A percentile compares a stretch with the other conserved stretches of the same genome.
These are phyloP conservation scores for Pseudomonodictys pantanalensis DNA, from an alignment of 495 filamentous ascomycete genomes.

Conservation along the genomic window DNA sequence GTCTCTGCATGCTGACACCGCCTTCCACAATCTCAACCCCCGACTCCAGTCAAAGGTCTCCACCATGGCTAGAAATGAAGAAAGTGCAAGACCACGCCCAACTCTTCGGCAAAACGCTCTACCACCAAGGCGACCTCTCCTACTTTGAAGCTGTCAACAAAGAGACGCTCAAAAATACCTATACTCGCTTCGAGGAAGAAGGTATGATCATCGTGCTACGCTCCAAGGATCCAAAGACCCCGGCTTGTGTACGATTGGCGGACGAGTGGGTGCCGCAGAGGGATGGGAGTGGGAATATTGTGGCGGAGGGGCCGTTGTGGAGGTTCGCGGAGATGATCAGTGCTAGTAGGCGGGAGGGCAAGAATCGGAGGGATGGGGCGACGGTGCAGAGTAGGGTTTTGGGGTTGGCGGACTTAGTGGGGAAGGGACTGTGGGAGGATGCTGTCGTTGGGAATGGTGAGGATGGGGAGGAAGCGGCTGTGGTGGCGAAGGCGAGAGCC, in stretches of 20 bases:
- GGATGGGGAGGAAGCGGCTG: background rate
- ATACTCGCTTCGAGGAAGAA: constrained; percentile 82
- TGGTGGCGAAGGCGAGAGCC: constrained; percentile 10
- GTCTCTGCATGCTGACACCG: constrained; percentile 79
- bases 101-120: constrained; percentile 89
- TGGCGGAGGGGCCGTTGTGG: constrained; percentile 75
- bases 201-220: constrained; percentile 76
- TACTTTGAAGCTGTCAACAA: constrained; percentile 99
- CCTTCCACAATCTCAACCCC: constrained; percentile 54
- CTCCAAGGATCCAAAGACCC: constrained; percentile 55
- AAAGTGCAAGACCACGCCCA: constrained; percentile 82
- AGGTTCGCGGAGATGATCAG: constrained; percentile 86
- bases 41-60: constrained; percentile 52
- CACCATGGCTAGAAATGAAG: constrained; percentile 68
- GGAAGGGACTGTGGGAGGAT: constrained; percentile 45
- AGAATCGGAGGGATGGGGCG: constrained; percentile 87
- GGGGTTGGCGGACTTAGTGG: constrained; percentile 62
- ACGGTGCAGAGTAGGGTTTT: constrained; percentile 86
- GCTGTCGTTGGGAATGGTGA: constrained; percentile 1
- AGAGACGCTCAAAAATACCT: constrained; percentile 90
- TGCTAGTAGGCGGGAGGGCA: constrained; percentile 78
- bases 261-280: constrained; percentile 79
- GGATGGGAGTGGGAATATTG: constrained; percentile 55
- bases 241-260: constrained; percentile 62
- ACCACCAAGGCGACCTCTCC: constrained; percentile 92